Percentiles rank a stretch among this genome's conserved stretches.
Conservation (phyloP, 2,329 filamentous ascomycete species). For the Botrytis hyacinthi region DNA sequence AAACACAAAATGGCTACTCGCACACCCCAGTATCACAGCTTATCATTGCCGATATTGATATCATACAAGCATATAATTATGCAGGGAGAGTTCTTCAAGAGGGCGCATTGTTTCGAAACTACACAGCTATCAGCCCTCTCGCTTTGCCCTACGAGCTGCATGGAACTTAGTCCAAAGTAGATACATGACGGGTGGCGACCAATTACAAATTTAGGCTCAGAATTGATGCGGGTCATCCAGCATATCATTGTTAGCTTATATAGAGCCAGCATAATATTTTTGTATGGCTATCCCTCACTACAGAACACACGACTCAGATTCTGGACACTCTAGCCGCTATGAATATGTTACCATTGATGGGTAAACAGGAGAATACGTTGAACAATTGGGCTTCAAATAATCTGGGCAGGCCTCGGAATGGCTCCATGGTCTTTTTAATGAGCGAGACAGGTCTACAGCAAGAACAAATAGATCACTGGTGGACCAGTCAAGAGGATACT, state of each 20-base stretch:
- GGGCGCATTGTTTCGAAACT: slow-evolving; percentile 24
- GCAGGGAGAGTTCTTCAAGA: neutral
- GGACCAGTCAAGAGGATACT: slow-evolving; percentile 12
- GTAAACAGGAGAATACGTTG: slow-evolving; percentile 26
- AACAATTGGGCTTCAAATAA: slow-evolving; percentile 23
- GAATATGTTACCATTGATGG: slow-evolving; percentile 24
- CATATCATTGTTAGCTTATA: neutral
- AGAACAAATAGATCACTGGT: slow-evolving; percentile 29
- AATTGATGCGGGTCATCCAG: neutral
- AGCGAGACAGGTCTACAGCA: slow-evolving; percentile 25
- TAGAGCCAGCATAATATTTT: neutral
- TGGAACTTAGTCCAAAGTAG: neutral
- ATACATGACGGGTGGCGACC: neutral
- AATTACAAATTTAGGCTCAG: neutral
- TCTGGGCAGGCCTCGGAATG: slow-evolving; percentile 22
- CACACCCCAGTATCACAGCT: neutral
- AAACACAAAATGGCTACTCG: neutral
- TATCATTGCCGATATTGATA: neutral
- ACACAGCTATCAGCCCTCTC: slow-evolving; percentile 18
- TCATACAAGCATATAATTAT: neutral
- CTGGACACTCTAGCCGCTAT: neutral
- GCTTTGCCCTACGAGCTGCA: slow-evolving; percentile 21
- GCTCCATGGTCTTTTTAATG: slow-evolving; percentile 21
- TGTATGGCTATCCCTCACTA: neutral
- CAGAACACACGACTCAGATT: neutral